phyloP scores from a whole-genome alignment of 2,329 filamentous ascomycete genomes.

The Colletotrichum horii region DNA sequence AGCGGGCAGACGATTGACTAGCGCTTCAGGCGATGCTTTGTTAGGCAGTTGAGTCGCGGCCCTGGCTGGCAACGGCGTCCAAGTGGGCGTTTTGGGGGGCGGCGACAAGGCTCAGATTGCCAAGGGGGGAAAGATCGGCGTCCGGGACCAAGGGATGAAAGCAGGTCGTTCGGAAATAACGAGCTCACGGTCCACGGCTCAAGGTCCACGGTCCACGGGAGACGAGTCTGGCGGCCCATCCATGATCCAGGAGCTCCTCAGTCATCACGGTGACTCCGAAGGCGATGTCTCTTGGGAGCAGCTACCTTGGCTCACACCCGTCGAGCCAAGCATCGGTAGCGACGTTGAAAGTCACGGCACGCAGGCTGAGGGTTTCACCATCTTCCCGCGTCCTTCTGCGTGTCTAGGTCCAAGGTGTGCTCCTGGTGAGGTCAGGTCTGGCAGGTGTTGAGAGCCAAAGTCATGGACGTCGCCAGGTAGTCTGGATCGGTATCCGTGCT shows the following conservation, averaged over 20 bases:
- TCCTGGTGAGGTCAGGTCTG: not conserved
- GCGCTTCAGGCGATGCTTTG: slow-evolving; percentile 7
- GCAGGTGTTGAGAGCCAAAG: not conserved
- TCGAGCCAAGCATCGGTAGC: not conserved
- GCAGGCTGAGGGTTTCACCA: not conserved
- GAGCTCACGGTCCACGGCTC: not conserved
- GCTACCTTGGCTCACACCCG: not conserved
- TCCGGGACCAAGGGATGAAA: not conserved
- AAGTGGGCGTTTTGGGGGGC: not conserved
- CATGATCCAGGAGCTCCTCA: slow-evolving; percentile 7
- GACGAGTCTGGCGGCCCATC: slow-evolving; percentile 1
- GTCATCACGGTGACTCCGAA: slow-evolving; percentile 23
- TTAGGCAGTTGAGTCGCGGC: slow-evolving; percentile 2
- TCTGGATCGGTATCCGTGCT: not conserved
- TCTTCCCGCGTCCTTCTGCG: not conserved
- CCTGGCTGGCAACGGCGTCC: slow-evolving; percentile 1
- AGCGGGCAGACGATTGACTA: not conserved
- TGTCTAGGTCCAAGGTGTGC: not conserved
- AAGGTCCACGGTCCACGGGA: not conserved
- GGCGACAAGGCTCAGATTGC: not conserved
- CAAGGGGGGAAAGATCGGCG: slow-evolving; percentile 20
- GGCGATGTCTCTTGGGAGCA: not conserved
- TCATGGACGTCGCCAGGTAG: not conserved
- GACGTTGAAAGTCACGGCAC: not conserved
- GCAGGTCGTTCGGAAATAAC: slow-evolving; percentile 13